A percentile compares a stretch with the other conserved stretches of the same genome.
Evolutionary conservation across 345 rosid species (phyloP).

Genomic region (Salix brachista): DNA sequence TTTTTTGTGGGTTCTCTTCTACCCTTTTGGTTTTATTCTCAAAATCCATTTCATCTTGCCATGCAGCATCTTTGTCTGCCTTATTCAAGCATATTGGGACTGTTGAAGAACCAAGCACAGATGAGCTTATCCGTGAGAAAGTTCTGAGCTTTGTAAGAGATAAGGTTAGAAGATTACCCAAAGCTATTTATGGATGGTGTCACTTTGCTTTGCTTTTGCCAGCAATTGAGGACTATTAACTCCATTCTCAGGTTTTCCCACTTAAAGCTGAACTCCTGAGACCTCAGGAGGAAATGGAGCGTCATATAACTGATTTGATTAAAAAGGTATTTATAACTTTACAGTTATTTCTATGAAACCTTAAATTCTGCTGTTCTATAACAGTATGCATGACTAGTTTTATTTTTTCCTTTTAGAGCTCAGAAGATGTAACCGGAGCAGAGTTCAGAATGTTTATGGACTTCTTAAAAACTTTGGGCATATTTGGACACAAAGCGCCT

Average conservation of each 20-base stretch:
- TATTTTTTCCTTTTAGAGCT: slow-evolving; percentile 51
- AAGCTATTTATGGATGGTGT: neutral
- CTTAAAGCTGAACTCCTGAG: slow-evolving; percentile 81
- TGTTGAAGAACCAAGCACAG: slow-evolving; percentile 67
- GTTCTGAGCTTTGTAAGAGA: slow-evolving; percentile 80
- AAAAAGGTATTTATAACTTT: slow-evolving; percentile 51
- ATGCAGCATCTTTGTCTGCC: slow-evolving; percentile 76
- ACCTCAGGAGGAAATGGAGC: slow-evolving; percentile 97
- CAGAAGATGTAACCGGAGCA: slow-evolving; percentile 93
- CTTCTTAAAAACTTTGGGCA: slow-evolving; percentile 76
- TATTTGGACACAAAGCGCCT: slow-evolving; percentile 95
- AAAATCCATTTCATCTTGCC: slow-evolving; percentile 15
- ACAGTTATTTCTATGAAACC: too few species aligned
- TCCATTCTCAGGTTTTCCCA: slow-evolving; percentile 69
- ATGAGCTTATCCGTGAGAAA: slow-evolving; percentile 76
- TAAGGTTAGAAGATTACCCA: slow-evolving; percentile 49
- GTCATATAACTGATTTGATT: slow-evolving; percentile 82
- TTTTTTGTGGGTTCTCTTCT: neutral
- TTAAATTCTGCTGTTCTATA: neutral
- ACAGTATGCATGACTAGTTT: slow-evolving; percentile 11
- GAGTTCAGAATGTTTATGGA: slow-evolving; percentile 99
- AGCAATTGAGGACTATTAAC: slow-evolving; percentile 7
- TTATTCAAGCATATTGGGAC: slow-evolving; percentile 76
- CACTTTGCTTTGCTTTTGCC: neutral
- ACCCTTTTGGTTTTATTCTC: neutral